These are phyloP conservation scores for Amaranthus hypochondriacus DNA, from an alignment of 148 eudicot species.

Conservation along the genomic window DNA sequence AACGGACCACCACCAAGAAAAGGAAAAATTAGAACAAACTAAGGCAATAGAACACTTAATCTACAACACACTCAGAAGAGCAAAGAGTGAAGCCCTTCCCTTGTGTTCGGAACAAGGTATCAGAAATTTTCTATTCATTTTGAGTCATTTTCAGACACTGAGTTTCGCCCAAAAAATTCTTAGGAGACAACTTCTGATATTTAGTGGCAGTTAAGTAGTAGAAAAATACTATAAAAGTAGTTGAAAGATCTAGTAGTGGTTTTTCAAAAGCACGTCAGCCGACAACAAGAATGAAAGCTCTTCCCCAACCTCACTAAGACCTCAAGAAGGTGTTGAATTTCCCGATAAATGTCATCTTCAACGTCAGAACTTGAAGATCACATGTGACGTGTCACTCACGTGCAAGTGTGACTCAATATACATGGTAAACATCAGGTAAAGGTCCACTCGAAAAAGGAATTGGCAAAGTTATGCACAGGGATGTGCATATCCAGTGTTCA, in stretches of 20 bases:
- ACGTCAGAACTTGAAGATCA: too few species aligned
- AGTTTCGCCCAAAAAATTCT: neutral
- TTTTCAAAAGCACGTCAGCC: neutral
- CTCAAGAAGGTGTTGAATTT: too few species aligned
- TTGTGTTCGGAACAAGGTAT: neutral
- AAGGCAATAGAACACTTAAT: constrained; percentile 1
- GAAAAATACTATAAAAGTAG: neutral
- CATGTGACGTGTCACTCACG: too few species aligned
- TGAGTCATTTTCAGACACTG: neutral
- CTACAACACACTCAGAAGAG: neutral
- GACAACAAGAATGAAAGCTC: too few species aligned
- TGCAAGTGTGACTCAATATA: too few species aligned
- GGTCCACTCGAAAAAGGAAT: too few species aligned
- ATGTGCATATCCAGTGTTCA: too few species aligned
- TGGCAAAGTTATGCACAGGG: too few species aligned
- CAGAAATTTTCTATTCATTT: neutral
- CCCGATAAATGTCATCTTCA: too few species aligned
- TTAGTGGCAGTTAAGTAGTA: neutral
- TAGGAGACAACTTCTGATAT: neutral
- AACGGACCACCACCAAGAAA: neutral
- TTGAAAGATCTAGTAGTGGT: neutral
- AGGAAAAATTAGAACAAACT: neutral
- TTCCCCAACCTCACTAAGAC: too few species aligned
- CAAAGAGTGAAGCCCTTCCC: neutral
- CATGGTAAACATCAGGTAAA: too few species aligned